Base-by-base conservation (phyloP, 1,284 basidiomycete species). In the Thelephora terrestris region DNA sequence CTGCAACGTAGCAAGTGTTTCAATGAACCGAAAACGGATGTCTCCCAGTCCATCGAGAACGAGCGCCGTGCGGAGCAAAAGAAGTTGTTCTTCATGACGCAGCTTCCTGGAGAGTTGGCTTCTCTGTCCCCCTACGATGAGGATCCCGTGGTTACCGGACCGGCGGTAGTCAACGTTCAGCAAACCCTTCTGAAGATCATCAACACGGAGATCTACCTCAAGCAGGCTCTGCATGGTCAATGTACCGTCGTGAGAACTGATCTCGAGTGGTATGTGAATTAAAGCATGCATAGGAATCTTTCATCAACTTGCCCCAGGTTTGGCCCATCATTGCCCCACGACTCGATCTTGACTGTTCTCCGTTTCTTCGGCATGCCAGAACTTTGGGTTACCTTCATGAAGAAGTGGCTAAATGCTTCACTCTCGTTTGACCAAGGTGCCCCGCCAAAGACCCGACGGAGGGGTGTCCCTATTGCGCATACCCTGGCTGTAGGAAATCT, bases 271-370 rank as follows among this genome's bases (percentile, higher is more conserved):
- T 39, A 18, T 9, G 37, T 39, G 37, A 5, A 37, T 18, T 39
- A 39, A 39, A 1, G 9, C 14, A 39, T 39, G 9, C 5, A 39
- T 23, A 16, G n/a, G 7, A 23, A 23, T 39, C 5, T 27, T 9
- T 27, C 9, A 9, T 9, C 9, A 9, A 27, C 25, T 27, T 27
- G 9, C 9, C 5, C 9, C 25, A 27, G 25, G 25, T 71, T 71
- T 45, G 70, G 70, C 2, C 70, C 70, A n/a, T 71, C 70, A 5
- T 57, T 71, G 20, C 65, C 69, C 1, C 68, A 71, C 47, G 52
- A 58, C 7, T 64, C 67, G 6, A 70, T 71, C 50, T 56, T 69
- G 47, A 64, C 65, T 3, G 50, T 70, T 5, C 56, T 71, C 20
- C 58, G 64, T 38, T 71, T 70, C 57, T 63, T 71, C 43, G 69